Percentiles rank a stretch among this genome's conserved stretches.
These are phyloP conservation scores for Aphanomyces invadans DNA, from an alignment of 352 stramenopile genomes.

Conservation along the genomic window DNA sequence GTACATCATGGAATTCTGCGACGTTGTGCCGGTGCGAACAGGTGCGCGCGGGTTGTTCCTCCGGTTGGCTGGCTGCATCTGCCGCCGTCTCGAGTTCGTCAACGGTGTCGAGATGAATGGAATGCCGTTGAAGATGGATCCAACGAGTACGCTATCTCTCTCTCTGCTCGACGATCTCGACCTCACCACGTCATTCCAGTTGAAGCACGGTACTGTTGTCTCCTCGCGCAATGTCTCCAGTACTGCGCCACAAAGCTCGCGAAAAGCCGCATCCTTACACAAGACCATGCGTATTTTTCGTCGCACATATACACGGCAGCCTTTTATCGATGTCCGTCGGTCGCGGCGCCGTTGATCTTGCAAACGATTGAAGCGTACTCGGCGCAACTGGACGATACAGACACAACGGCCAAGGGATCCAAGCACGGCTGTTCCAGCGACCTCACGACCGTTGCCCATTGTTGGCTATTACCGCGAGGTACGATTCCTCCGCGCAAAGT, in stretches of 20 bases:
- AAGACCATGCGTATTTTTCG: conserved; percentile 67
- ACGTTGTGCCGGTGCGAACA: conserved; percentile 64
- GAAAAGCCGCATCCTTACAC: conserved; percentile 52
- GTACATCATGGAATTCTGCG: conserved; percentile 77
- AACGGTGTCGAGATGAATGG: conserved; percentile 50
- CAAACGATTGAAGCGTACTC: conserved; percentile 49
- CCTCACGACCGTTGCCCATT: too few species aligned
- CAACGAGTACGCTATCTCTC: conserved; percentile 28
- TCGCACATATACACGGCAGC: conserved; percentile 58
- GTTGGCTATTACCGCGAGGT: too few species aligned
- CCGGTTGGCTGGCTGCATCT: conserved; percentile 60
- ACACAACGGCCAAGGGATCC: conserved; percentile 7
- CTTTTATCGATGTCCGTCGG: conserved; percentile 60
- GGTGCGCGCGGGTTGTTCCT: conserved; percentile 62
- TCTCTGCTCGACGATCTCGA: background rate
- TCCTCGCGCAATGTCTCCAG: conserved; percentile 50
- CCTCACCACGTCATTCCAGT: conserved; percentile 30
- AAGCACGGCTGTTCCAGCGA: background rate
- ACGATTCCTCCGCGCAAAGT: too few species aligned
- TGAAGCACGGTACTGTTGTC: conserved; percentile 45
- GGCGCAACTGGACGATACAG: conserved; percentile 38
- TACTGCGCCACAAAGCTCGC: conserved; percentile 56
- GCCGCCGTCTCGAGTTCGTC: conserved; percentile 71
- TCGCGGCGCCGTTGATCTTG: conserved; percentile 36
- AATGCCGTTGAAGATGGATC: conserved; percentile 42